A percentile compares a stretch with the other conserved stretches of the same genome.
Evolutionary conservation across 176 grass and related monocot species (phyloP).

Genomic region (Dactylis glomerata): DNA sequence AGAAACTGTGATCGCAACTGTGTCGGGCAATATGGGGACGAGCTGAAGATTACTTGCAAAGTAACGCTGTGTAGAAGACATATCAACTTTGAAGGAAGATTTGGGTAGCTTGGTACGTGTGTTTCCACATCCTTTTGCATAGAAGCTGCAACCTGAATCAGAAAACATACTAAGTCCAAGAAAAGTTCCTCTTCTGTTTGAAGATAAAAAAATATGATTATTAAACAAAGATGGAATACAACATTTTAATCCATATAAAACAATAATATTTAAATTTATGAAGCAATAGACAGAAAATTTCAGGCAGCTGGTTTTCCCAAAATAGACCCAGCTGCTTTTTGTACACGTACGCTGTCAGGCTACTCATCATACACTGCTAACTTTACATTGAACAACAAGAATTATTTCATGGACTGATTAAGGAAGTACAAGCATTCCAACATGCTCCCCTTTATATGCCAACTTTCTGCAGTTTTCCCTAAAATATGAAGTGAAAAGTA

Average conservation of each 20-base stretch:
- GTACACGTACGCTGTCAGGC: neutral
- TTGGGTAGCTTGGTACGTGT: constrained; percentile 89
- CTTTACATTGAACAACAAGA: constrained; percentile 15
- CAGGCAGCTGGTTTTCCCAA: neutral
- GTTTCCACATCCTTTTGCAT: constrained; percentile 97
- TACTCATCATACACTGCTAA: neutral
- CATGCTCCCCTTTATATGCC: constrained; percentile 33
- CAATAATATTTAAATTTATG: neutral
- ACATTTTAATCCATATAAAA: neutral
- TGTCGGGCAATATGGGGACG: neutral
- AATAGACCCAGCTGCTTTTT: neutral
- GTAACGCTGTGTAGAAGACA: constrained; percentile 95
- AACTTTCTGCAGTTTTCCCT: constrained; percentile 32
- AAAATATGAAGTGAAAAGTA: constrained; percentile 37
- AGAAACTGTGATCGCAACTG: neutral
- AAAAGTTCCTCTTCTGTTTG: neutral
- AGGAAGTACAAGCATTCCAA: constrained; percentile 33
- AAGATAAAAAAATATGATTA: neutral
- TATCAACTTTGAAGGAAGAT: constrained; percentile 94
- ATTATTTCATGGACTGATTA: constrained; percentile 24
- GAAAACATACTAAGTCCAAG: constrained; percentile 28
- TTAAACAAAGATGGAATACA: neutral
- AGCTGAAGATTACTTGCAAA: constrained; percentile 73
- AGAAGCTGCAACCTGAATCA: constrained; percentile 94
- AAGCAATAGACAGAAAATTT: neutral